Base-by-base conservation (phyloP, 2,329 filamentous ascomycete genomes). In the Hansfordia pulvinata region DNA sequence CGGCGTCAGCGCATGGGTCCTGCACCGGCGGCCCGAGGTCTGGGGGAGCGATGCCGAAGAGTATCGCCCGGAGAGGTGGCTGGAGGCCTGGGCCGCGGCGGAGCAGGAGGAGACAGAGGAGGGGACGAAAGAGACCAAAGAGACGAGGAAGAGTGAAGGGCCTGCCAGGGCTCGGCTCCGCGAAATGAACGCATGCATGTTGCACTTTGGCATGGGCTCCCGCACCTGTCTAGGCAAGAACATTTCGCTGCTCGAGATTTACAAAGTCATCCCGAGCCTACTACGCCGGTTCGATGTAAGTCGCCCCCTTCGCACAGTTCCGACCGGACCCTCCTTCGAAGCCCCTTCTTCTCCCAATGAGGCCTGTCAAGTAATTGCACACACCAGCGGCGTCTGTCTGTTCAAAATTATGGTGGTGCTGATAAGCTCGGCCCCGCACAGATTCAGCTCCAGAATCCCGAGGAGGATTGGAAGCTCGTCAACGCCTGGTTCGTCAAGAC, bases 1-100 rank as follows among this genome's bases (percentile, higher is more conserved):
- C 1, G 80, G 80, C 6, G 79, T 72, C 44, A 82, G 71, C 27
- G 69, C 79, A 0, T 85, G 78, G 78, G 69, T 84, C 10, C 58
- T 86, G 18, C 79, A 86, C 40, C 64, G 75, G 3, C 63, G 72
- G 3, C 58, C 62, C 5, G 69, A 75, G 29, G 58, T 85, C 17
- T 88, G 81, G 39, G 79, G 79, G 2, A 46, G 58, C 0, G 73
- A 85, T 33, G 69, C 70, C 1, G 71, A 83, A 23, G 50, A 44
- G 0, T 88, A 68, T 46, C 53, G 72, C 9, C 80, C 80, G 0
- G 79, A 85, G 49, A 51, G 80, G 22, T 83, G 79, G 65, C 41
- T 71, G 3, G n/a, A n/a, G n/a, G n/a, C n/a, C n/a, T n/a, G n/a
- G n/a, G n/a, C n/a, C n/a, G n/a, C n/a, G n/a, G n/a, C n/a, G n/a